phyloP scores from a whole-genome alignment of 2,329 filamentous ascomycete genomes.

The Paraphoma chrysanthemicola region DNA sequence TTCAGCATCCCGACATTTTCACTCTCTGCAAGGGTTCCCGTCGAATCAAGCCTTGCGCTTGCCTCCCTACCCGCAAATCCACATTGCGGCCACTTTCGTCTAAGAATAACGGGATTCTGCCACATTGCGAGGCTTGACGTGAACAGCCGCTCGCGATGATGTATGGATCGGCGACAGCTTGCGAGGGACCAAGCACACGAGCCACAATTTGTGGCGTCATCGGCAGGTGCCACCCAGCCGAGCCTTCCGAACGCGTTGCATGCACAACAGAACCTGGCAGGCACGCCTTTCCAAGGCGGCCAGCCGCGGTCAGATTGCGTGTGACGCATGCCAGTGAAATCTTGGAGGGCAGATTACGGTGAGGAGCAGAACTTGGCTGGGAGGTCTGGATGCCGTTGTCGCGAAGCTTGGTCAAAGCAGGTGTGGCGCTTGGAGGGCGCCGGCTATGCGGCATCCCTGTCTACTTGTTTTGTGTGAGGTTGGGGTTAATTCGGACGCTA shows the following conservation, averaged over 20 bases:
- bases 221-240: constrained; percentile 1
- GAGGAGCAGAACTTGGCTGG: constrained; percentile 9
- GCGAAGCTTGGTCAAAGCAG: constrained; percentile 2
- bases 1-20: neutral
- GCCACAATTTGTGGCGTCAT: constrained; percentile 8
- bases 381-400: constrained; percentile 7
- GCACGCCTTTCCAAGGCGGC: neutral
- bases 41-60: neutral
- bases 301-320: neutral
- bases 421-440: constrained; percentile 16
- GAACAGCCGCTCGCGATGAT: constrained; percentile 13
- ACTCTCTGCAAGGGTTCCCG: neutral
- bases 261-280: neutral
- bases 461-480: constrained; percentile 4
- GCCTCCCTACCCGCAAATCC: neutral
- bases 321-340: constrained; percentile 13
- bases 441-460: constrained; percentile 18
- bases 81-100: constrained; percentile 1
- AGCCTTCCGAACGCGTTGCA: constrained; percentile 4
- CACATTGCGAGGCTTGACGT: constrained; percentile 3
- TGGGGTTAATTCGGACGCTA: constrained; percentile 9
- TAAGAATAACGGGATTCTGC: constrained; percentile 1
- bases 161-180: constrained; percentile 15
- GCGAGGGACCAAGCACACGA: constrained; percentile 5
- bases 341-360: constrained; percentile 7